A percentile compares a stretch with the other conserved stretches of the same genome.
These are phyloP conservation scores for Claviceps citrina DNA, from an alignment of 2,329 filamentous ascomycete genomes.

Conservation along the genomic window DNA sequence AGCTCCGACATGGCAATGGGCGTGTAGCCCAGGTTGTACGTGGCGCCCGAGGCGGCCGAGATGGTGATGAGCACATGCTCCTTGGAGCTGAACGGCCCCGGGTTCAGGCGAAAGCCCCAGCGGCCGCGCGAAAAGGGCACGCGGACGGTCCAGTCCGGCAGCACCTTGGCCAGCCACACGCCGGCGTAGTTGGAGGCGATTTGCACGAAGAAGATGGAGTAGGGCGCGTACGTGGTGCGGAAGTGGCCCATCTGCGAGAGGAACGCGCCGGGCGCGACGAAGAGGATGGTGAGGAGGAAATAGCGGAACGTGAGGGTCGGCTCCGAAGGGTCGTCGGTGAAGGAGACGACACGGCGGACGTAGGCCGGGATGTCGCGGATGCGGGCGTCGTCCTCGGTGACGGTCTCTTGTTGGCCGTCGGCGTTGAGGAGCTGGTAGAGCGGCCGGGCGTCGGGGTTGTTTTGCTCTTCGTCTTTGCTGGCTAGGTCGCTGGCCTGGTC, in stretches of 20 bases:
- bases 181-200: constrained; percentile 41
- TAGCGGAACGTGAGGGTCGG: constrained; percentile 46
- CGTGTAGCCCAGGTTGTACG: constrained; percentile 34
- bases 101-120: constrained; percentile 37
- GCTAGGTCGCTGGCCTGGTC: background rate
- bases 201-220: constrained; percentile 47
- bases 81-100: constrained; percentile 41
- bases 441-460: constrained; percentile 3
- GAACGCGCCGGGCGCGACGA: constrained; percentile 42
- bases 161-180: constrained; percentile 32
- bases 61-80: constrained; percentile 43
- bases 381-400: constrained; percentile 32
- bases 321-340: constrained; percentile 39
- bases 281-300: constrained; percentile 37
- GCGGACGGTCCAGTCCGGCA: constrained; percentile 31
- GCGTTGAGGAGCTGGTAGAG: constrained; percentile 9
- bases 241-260: constrained; percentile 40
- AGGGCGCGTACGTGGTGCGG: constrained; percentile 41
- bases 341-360: constrained; percentile 36
- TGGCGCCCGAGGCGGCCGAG: constrained; percentile 36
- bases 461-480: constrained; percentile 5
- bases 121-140: constrained; percentile 27
- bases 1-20: constrained; percentile 40
- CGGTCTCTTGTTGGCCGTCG: constrained; percentile 14
- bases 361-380: constrained; percentile 37